Base-by-base conservation (phyloP, 352 stramenopile genomes). In the Phytophthora palmivora region DNA sequence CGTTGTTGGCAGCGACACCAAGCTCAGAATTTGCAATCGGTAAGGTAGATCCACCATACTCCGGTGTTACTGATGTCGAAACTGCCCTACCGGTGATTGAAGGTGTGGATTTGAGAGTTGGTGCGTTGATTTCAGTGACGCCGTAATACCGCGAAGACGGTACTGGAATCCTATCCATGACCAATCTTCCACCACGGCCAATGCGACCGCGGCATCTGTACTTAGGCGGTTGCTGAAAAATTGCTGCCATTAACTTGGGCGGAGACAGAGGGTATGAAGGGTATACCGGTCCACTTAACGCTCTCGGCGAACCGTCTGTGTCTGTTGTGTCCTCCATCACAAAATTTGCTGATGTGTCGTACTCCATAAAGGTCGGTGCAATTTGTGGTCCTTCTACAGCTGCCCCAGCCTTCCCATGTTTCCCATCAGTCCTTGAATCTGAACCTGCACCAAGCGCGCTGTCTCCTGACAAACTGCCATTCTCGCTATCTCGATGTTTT, bases 91-190 rank as follows among this genome's bases (percentile, higher is more conserved):
- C 19, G 11, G 33, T 21, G 30, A 45, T 44, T 8, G 39, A 44
- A 9, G 42, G 30, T 11, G 45, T 52, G 33, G 54, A 55, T n/a
- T 78, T 67, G 7, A 78, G 63, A 1, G 68, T 63, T 0, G 86
- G 84, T 11, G 84, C 86, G 7, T 52, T 72, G 14, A 76, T 69
- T 53, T 95, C 84, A 0, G 53, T 70, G 1, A 71, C 69, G 1
- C 66, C 70, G 43, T 90, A 90, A 53, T 85, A 91, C 21, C 82
- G 67, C 6, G 67, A 74, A 24, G 70, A 60, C 14, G 78, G 74
- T 2, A 90, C 76, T 0, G 83, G 81, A 19, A 94, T 85, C 21
- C 87, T 76, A 51, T 95, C 87, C 28, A 95, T 82, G 12, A 95
- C 68, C 7, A 94, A 57, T 11, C 87, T 76, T 6, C 84, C 84